A percentile compares a stretch with the other conserved stretches of the same genome.
Conservation (phyloP, 1,139 yeast species). For the Taiozyma sp. region DNA sequence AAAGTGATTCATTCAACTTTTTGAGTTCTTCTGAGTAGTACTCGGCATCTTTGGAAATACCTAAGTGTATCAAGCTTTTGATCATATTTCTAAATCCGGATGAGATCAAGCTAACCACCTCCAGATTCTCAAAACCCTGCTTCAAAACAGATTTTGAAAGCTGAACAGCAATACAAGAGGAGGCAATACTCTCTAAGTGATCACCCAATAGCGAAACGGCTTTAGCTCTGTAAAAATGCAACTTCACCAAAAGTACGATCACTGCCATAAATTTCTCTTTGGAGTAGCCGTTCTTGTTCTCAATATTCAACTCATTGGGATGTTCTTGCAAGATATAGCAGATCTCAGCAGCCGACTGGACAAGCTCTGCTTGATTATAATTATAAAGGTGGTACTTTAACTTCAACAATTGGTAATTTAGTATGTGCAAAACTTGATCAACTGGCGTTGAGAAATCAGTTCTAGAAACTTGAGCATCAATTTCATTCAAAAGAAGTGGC, state of each 20-base stretch:
- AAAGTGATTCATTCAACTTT: conserved; percentile 32
- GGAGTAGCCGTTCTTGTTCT: conserved; percentile 9
- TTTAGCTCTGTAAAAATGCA: conserved; percentile 23
- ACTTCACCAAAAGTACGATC: conserved; percentile 12
- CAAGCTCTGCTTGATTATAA: conserved; percentile 10
- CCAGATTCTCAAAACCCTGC: conserved; percentile 32
- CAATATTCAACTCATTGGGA: conserved; percentile 6
- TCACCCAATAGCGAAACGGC: conserved; percentile 15
- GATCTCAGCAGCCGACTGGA: conserved; percentile 6
- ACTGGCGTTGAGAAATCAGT: not conserved
- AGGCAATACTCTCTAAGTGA: conserved; percentile 25
- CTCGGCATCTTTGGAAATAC: conserved; percentile 49
- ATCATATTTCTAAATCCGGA: conserved; percentile 35
- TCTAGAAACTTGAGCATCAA: not conserved
- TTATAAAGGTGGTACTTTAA: conserved; percentile 10
- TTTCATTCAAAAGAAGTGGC: not conserved
- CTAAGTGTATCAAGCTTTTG: conserved; percentile 37
- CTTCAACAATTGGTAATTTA: conserved; percentile 13
- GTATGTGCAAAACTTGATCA: conserved; percentile 2
- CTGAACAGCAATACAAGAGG: conserved; percentile 28
- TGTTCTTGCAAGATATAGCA: not conserved
- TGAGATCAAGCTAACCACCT: conserved; percentile 31
- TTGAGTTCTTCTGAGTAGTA: conserved; percentile 46
- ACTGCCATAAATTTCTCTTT: conserved; percentile 10
- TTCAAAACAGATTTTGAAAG: conserved; percentile 29